These are phyloP conservation scores for Colletotrichum spinosum DNA, from an alignment of 2,329 filamentous ascomycete genomes.

Conservation along the genomic window DNA sequence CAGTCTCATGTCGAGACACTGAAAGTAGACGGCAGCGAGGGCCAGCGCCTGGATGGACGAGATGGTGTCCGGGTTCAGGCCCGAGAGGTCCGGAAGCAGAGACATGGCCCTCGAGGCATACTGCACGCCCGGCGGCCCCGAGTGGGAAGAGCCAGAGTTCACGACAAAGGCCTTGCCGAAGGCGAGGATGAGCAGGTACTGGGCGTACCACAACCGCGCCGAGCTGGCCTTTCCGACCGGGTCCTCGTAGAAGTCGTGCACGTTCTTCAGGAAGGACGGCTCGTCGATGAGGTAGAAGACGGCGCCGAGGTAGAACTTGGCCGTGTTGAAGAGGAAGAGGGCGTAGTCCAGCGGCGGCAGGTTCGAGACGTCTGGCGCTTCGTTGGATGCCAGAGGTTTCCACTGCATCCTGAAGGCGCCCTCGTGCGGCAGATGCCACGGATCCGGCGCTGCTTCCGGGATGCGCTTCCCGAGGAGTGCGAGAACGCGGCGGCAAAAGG, in stretches of 20 bases:
- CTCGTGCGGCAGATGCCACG: slow-evolving; percentile 47
- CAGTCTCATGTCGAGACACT: slow-evolving; percentile 54
- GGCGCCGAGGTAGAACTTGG: slow-evolving; percentile 41
- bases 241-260: slow-evolving; percentile 41
- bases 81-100: slow-evolving; percentile 50
- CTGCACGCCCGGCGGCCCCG: slow-evolving; percentile 49
- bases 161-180: slow-evolving; percentile 48
- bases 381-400: slow-evolving; percentile 41
- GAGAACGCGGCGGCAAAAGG: slow-evolving; percentile 49
- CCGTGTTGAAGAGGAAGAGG: slow-evolving; percentile 41
- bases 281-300: slow-evolving; percentile 42
- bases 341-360: slow-evolving; percentile 42
- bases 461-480: slow-evolving; percentile 46
- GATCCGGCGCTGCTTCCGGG: slow-evolving; percentile 47
- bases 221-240: slow-evolving; percentile 37
- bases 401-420: slow-evolving; percentile 44
- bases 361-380: slow-evolving; percentile 44
- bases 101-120: slow-evolving; percentile 54
- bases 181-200: slow-evolving; percentile 47
- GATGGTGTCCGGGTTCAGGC: slow-evolving; percentile 45
- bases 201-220: slow-evolving; percentile 45
- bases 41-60: slow-evolving; percentile 48
- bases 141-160: slow-evolving; percentile 39
- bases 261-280: slow-evolving; percentile 36
- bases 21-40: slow-evolving; percentile 51